A percentile compares a stretch with the other conserved stretches of the same genome.
These are phyloP conservation scores for Sphagnurus paluster DNA, from an alignment of 1,284 basidiomycete genomes.

Conservation along the genomic window DNA sequence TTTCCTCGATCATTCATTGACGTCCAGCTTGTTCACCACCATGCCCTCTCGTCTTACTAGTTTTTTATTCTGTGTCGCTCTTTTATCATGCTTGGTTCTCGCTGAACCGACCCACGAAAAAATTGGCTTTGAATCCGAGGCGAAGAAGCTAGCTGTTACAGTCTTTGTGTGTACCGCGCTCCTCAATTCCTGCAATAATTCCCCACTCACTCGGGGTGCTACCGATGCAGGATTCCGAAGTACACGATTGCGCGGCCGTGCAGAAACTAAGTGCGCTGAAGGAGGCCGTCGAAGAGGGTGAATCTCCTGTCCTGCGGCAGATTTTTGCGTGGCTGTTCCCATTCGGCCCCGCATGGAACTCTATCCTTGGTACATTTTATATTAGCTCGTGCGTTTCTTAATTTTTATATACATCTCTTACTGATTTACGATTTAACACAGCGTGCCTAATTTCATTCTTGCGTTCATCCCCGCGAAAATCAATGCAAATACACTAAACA, in stretches of 20 bases:
- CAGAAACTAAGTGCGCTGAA: conserved; percentile 61
- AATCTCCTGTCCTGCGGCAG: conserved; percentile 73
- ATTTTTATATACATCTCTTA: not conserved
- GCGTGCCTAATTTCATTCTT: conserved; percentile 89
- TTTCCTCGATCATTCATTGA: not conserved
- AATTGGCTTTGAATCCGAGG: conserved; percentile 1
- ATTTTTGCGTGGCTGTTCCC: conserved; percentile 82
- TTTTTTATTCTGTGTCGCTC: conserved; percentile 35
- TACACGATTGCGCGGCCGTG: conserved; percentile 53
- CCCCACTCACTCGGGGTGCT: conserved; percentile 2
- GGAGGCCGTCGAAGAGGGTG: conserved; percentile 53
- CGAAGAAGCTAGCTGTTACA: conserved; percentile 11
- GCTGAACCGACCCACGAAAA: conserved; percentile 3
- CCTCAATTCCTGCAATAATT: not conserved
- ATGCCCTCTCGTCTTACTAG: conserved; percentile 27
- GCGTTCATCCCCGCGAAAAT: conserved; percentile 88
- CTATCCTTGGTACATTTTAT: conserved; percentile 87
- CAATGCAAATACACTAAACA: conserved; percentile 80
- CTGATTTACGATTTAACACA: conserved; percentile 30
- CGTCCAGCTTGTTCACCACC: conserved; percentile 1
- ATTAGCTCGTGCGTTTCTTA: conserved; percentile 78
- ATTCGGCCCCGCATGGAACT: conserved; percentile 86
- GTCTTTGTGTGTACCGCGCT: conserved; percentile 18
- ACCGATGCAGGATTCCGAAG: conserved; percentile 44
- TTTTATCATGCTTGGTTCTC: conserved; percentile 35